These are phyloP conservation scores for Tritrichomonas musculus DNA, from an alignment of 208 protist species.

Conservation along the genomic window DNA sequence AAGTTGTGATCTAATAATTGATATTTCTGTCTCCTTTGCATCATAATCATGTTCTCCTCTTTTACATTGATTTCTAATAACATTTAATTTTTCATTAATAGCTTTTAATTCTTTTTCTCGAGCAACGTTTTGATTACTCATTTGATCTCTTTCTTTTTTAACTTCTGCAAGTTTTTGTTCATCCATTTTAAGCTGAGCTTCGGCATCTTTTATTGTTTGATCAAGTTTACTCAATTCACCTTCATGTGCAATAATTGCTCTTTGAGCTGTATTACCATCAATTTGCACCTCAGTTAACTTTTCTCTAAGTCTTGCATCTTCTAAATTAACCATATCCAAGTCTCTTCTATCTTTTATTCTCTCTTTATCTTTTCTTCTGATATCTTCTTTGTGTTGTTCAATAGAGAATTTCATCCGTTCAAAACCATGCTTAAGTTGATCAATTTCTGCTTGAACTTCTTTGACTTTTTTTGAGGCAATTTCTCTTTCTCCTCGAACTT, in stretches of 20 bases:
- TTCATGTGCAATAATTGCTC: neutral
- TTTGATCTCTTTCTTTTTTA: neutral
- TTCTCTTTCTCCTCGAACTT: neutral
- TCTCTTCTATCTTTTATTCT: neutral
- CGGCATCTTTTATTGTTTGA: neutral
- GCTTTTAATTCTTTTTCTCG: neutral
- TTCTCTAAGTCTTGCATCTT: neutral
- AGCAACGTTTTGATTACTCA: neutral
- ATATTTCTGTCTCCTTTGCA: neutral
- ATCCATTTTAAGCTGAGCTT: neutral
- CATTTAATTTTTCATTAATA: neutral
- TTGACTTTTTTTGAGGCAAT: constrained; percentile 18
- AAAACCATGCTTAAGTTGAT: neutral
- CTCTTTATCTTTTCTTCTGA: neutral
- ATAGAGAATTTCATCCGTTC: neutral
- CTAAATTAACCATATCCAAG: neutral
- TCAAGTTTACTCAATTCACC: neutral
- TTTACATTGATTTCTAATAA: neutral
- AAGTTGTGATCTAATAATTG: neutral
- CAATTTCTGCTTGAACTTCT: neutral
- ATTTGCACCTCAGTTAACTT: neutral
- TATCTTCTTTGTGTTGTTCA: constrained; percentile 22
- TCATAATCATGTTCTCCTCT: neutral
- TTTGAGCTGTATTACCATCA: neutral
- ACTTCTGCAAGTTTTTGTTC: neutral